Evolutionary conservation across 768 basidiomycete species (phyloP).

Genomic region (Leccinellum luteum): DNA sequence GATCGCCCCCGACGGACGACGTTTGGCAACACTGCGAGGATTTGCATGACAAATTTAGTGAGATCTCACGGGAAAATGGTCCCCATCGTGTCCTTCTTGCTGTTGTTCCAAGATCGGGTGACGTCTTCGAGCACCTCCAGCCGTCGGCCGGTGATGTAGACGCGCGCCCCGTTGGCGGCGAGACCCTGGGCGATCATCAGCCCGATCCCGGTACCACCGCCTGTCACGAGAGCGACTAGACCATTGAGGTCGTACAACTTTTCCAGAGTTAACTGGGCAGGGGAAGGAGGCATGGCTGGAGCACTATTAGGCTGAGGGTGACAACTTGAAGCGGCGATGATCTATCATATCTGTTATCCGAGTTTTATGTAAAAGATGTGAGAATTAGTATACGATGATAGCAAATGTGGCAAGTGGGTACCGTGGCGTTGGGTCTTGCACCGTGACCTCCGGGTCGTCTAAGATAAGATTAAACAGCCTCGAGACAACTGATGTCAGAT

Average conservation of each 20-base stretch:
- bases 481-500: not conserved
- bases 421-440: not conserved
- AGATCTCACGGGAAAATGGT: conserved; percentile 56
- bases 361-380: not conserved
- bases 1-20: not conserved
- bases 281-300: conserved; percentile 20
- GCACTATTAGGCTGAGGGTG: not conserved
- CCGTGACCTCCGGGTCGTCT: not conserved
- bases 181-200: conserved; percentile 71
- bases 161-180: conserved; percentile 74
- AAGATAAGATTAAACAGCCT: not conserved
- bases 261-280: conserved; percentile 20
- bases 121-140: conserved; percentile 60
- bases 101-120: conserved; percentile 44
- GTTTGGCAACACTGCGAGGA: not conserved
- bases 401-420: not conserved
- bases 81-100: conserved; percentile 39
- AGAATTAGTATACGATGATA: not conserved
- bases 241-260: conserved; percentile 52
- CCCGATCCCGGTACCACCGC: conserved; percentile 53
- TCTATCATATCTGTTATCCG: not conserved
- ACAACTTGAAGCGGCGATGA: not conserved
- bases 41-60: not conserved
- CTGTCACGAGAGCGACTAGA: conserved; percentile 50
- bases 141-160: conserved; percentile 76